Evolutionary conservation across 805 yeast genomes (phyloP).

Genomic region (Debaryomyces maramus): DNA sequence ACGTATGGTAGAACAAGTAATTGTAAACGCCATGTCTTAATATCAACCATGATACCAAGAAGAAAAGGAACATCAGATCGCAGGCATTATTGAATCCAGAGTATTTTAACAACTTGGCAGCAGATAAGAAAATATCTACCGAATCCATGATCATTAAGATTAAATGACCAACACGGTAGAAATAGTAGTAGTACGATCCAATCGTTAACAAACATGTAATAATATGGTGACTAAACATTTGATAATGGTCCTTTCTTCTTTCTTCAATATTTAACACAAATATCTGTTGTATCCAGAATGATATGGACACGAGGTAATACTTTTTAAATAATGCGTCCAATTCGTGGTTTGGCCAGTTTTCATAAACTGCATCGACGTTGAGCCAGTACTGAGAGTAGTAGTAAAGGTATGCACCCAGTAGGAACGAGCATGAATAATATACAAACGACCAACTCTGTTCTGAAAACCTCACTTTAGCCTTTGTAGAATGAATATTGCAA

Average conservation of each 20-base stretch:
- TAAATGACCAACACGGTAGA: constrained; percentile 75
- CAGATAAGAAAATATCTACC: constrained; percentile 69
- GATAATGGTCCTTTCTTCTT: constrained; percentile 76
- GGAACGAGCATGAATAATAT: constrained; percentile 58
- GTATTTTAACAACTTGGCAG: constrained; percentile 78
- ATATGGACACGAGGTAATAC: constrained; percentile 72
- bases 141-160: constrained; percentile 80
- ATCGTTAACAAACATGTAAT: constrained; percentile 66
- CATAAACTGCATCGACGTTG: constrained; percentile 58
- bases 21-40: constrained; percentile 75
- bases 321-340: constrained; percentile 54
- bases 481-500: constrained; percentile 46
- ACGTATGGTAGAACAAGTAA: constrained; percentile 62
- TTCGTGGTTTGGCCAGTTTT: constrained; percentile 72
- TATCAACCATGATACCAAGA: constrained; percentile 66
- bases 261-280: constrained; percentile 76
- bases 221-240: constrained; percentile 88
- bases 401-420: constrained; percentile 59
- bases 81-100: constrained; percentile 60
- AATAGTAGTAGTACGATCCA: constrained; percentile 74
- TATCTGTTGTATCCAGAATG: constrained; percentile 79
- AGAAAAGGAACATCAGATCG: constrained; percentile 67
- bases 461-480: constrained; percentile 66
- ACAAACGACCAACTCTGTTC: constrained; percentile 82
- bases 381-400: constrained; percentile 57